phyloP scores from a whole-genome alignment of 805 yeast genomes.

The Yarrowia porcina region DNA sequence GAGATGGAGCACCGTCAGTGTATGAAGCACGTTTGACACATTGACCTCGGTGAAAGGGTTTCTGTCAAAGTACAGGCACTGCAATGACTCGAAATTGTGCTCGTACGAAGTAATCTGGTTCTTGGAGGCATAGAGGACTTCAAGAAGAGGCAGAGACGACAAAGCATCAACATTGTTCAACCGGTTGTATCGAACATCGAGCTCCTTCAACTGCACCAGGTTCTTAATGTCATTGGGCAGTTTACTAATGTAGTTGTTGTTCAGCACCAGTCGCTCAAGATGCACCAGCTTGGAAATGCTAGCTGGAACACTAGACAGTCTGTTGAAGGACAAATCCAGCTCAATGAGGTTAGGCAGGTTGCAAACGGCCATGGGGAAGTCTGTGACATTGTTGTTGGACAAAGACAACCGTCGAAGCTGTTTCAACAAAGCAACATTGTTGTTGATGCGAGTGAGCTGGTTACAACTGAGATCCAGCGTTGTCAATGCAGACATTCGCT shows the following conservation, averaged over 20 bases:
- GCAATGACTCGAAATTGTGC: slow-evolving; percentile 58
- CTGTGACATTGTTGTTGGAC: slow-evolving; percentile 66
- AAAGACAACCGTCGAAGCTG: slow-evolving; percentile 50
- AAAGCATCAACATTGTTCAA: slow-evolving; percentile 53
- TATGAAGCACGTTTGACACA: slow-evolving; percentile 51
- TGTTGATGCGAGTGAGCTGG: slow-evolving; percentile 61
- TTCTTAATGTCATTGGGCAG: slow-evolving; percentile 54
- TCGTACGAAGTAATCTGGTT: slow-evolving; percentile 70
- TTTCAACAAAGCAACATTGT: slow-evolving; percentile 50
- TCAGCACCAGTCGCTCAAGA: slow-evolving; percentile 65
- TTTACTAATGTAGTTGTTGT: slow-evolving; percentile 63
- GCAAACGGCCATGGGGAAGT: slow-evolving; percentile 58
- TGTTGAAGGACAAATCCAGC: slow-evolving; percentile 80
- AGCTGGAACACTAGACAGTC: slow-evolving; percentile 57
- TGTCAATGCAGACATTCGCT: slow-evolving; percentile 50
- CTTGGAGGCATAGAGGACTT: slow-evolving; percentile 69
- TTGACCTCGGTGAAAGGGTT: slow-evolving; percentile 77
- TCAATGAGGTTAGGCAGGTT: slow-evolving; percentile 56
- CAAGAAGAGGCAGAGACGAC: slow-evolving; percentile 57
- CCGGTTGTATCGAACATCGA: slow-evolving; percentile 72
- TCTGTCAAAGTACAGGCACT: slow-evolving; percentile 68
- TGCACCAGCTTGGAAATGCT: slow-evolving; percentile 57
- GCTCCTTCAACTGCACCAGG: slow-evolving; percentile 56
- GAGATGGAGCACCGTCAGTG: slow-evolving; percentile 68
- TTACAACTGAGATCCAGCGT: slow-evolving; percentile 71